These are phyloP conservation scores for Microascus cirrosus DNA, from an alignment of 2,329 filamentous ascomycete genomes.

Conservation along the genomic window DNA sequence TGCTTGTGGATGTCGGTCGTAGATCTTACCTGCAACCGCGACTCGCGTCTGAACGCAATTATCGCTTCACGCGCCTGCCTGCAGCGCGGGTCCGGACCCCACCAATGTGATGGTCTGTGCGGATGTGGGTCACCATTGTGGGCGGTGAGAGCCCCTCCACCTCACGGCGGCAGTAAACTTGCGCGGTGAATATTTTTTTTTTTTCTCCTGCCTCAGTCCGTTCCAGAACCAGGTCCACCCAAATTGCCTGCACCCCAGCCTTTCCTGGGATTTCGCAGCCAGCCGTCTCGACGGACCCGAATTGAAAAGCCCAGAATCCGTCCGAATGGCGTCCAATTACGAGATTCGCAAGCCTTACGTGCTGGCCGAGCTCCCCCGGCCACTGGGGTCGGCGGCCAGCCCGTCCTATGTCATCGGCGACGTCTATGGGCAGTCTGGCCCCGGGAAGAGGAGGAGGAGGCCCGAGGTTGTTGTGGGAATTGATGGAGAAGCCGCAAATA, in stretches of 20 bases:
- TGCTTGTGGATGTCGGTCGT: background rate
- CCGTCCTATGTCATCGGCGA: conserved; percentile 44
- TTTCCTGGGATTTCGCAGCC: background rate
- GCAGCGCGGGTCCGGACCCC: background rate
- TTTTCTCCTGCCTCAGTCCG: background rate
- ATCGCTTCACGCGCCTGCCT: background rate
- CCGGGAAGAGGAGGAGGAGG: conserved; percentile 50
- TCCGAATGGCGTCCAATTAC: conserved; percentile 44
- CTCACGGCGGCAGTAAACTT: background rate
- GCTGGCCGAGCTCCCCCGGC: conserved; percentile 46
- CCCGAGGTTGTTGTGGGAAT: conserved; percentile 52
- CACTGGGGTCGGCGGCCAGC: conserved; percentile 30
- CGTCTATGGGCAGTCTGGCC: conserved; percentile 47
- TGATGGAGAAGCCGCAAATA: conserved; percentile 53
- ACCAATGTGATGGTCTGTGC: background rate
- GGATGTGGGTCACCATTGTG: background rate
- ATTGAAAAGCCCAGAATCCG: background rate
- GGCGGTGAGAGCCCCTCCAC: conserved; percentile 5
- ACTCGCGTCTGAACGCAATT: conserved; percentile 6
- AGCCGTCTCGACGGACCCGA: background rate
- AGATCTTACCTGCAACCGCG: background rate
- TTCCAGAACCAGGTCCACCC: background rate
- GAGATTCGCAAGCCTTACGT: conserved; percentile 55
- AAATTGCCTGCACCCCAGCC: background rate
- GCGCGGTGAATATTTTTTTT: conserved; percentile 4